Base-by-base conservation (phyloP, 352 stramenopile species). In the Albugo candida region DNA sequence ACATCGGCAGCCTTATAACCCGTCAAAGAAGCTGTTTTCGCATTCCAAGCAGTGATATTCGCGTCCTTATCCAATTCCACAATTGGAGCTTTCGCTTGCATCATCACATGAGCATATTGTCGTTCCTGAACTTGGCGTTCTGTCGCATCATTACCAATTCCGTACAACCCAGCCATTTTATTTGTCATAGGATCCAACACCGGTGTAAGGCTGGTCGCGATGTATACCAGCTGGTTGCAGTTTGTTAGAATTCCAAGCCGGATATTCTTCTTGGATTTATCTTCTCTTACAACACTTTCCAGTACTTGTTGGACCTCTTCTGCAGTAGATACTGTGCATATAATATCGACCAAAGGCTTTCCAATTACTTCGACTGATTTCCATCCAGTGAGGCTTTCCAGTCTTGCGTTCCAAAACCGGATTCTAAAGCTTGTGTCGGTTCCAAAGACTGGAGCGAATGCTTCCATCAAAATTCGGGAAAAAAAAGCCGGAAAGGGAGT, bases 61-160 rank as follows among this genome's bases (percentile, higher is more conserved):
- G 67, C 77, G n/a, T 81, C 52, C 41, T 59, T 54, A 51, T 92
- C 72, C 14, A 88, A 57, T 49, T 82, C 75, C 39, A 92, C 68
- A 27, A 88, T 85, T 1, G 74, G 71, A 16, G 68, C 66, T 49
- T 83, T 87, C 1, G 73, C 73, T 36, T 79, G 75, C 54, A 82
- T 74, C 47, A 81, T 66, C 11, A 85, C 65, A 24, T 58, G 50
- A 40, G 61, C 60, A 57, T 81, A 79, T 51, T 83, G 61, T 11
- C 58, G 64, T 16, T 64, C 67, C 27, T 61, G 59, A 18, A 70
- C 27, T 11, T 59, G 52, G 54, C 57, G 69, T 21, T 64, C 42
- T 12, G 69, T 79, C 17, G 79, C 60, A 45, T 79, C 65, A 49
- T 81, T 63, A 20, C 67, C 69, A 36, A 81, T 65, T 48, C 66